Evolutionary conservation across 257 asterid genomes (phyloP), one percentile per base, ranked within the genome.

Genomic region (Solanum medicagineum): DNA sequence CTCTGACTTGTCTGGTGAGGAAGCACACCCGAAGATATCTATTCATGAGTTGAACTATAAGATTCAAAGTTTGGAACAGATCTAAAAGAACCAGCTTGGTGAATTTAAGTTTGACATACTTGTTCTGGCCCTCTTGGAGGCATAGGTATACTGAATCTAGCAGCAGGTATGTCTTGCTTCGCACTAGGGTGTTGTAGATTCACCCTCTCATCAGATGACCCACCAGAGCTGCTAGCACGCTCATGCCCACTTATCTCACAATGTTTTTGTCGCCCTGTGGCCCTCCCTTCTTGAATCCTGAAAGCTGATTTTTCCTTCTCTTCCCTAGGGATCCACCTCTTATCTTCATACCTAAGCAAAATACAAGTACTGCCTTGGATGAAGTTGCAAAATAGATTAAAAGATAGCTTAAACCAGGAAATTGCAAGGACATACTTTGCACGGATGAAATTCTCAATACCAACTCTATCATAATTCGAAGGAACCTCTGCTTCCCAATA

Each of bases 401-500:
- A 53, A 29, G 65, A 79, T 32, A 26, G 26, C 47, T 79, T 26
- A 79, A 53, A 65, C 65, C 26, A 16, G 29, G 83, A 57, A 53
- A 53, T 11, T 20, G 86, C 19, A 65, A 89, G 84, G 55, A 57
- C 97, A 77, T 94, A 97, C 99, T 97, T 97, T 29, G 99, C 98
- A 81, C 98, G 99, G 85, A 95, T 97, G 90, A 95, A 97, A 91
- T 93, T 95, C 91, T 97, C 99, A 83, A 97, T 93, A 88, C 98
- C 99, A 89, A 90, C 99, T 90, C 99, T 92, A 85, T 97, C 99
- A 59, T 95, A 97, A 88, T 97, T 95, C 29, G 98, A 95, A 65
- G 99, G 99, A 86, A 95, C 95, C 87, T 94, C 97, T 44, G 99
- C 97, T 92, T 97, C 99, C 99, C 99, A 97, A 85, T 91, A 95